Percentiles rank a stretch among this genome's conserved stretches.
Evolutionary conservation across 805 yeast genomes (phyloP).

Genomic region (Yamadazyma phyllophila): DNA sequence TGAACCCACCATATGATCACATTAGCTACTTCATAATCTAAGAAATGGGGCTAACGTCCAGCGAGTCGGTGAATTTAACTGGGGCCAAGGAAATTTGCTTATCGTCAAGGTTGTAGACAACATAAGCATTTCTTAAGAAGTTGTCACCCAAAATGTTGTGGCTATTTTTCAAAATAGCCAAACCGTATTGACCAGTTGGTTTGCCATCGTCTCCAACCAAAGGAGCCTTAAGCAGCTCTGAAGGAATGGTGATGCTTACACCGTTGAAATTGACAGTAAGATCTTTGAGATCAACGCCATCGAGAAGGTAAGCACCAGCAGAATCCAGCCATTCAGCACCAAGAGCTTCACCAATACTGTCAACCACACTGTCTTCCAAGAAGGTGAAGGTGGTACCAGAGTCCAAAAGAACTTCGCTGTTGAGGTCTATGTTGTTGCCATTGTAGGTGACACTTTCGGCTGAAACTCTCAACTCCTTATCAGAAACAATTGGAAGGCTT

Average conservation of each 20-base stretch:
- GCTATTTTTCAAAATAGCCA: background rate
- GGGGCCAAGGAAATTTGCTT: constrained; percentile 51
- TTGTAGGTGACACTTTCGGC: constrained; percentile 32
- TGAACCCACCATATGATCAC: background rate
- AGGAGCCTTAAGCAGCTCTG: background rate
- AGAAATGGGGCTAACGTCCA: constrained; percentile 25
- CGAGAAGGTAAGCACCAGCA: constrained; percentile 5
- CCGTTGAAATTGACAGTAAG: constrained; percentile 10
- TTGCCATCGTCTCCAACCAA: background rate
- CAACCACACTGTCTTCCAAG: constrained; percentile 34
- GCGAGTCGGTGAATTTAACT: constrained; percentile 23
- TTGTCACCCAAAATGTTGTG: constrained; percentile 53
- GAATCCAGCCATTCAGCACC: constrained; percentile 27
- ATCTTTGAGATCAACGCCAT: background rate
- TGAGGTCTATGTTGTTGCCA: constrained; percentile 10
- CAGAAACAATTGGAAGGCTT: constrained; percentile 19
- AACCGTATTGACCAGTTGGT: background rate
- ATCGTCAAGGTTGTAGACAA: constrained; percentile 62
- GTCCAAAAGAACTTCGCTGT: constrained; percentile 17
- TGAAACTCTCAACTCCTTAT: constrained; percentile 44
- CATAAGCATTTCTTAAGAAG: constrained; percentile 59
- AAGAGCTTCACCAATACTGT: constrained; percentile 32
- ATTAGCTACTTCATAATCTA: background rate
- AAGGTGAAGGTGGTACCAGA: constrained; percentile 38
- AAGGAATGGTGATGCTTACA: constrained; percentile 9